Percentiles rank a stretch among this genome's conserved stretches.
Evolutionary conservation across 108 stramenopile genomes (phyloP).

Genomic region (Skeletonema tropicum): DNA sequence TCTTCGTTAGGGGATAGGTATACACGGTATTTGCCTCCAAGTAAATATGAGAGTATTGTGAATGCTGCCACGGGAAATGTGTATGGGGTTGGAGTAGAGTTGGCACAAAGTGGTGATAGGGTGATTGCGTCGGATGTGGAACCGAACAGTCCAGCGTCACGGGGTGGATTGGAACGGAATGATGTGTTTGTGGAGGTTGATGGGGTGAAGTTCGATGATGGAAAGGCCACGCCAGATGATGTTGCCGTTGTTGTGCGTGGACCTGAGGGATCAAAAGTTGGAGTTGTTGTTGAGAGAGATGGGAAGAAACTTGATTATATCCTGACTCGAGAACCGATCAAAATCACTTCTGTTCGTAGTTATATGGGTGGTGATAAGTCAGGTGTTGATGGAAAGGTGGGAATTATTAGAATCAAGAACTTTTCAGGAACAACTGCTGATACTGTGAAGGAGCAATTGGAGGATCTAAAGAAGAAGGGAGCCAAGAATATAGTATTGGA

Average conservation of each 20-base stretch:
- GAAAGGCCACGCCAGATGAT: conserved; percentile 76
- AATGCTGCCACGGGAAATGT: conserved; percentile 84
- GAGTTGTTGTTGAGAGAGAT: conserved; percentile 69
- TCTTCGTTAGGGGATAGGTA: conserved; percentile 89
- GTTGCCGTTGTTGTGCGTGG: conserved; percentile 79
- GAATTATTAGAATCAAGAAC: conserved; percentile 85
- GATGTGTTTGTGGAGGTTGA: conserved; percentile 85
- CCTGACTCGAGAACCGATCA: conserved; percentile 83
- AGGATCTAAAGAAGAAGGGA: conserved; percentile 81
- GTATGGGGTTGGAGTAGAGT: conserved; percentile 86
- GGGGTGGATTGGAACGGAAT: conserved; percentile 63
- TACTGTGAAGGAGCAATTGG: conserved; percentile 70
- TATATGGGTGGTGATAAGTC: conserved; percentile 58
- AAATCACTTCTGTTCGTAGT: conserved; percentile 79
- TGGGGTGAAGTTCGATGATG: conserved; percentile 68
- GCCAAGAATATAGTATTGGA: conserved; percentile 83
- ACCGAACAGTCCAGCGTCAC: conserved; percentile 68
- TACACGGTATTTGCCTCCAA: conserved; percentile 90
- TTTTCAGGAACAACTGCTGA: conserved; percentile 89
- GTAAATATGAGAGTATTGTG: conserved; percentile 92
- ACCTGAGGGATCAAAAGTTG: conserved; percentile 79
- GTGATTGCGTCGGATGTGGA: conserved; percentile 81
- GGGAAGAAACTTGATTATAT: conserved; percentile 85
- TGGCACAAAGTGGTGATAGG: conserved; percentile 42
- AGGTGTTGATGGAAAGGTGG: conserved; percentile 60